Conservation (phyloP, 495 filamentous ascomycete genomes). For the Aspergillus campestris region DNA sequence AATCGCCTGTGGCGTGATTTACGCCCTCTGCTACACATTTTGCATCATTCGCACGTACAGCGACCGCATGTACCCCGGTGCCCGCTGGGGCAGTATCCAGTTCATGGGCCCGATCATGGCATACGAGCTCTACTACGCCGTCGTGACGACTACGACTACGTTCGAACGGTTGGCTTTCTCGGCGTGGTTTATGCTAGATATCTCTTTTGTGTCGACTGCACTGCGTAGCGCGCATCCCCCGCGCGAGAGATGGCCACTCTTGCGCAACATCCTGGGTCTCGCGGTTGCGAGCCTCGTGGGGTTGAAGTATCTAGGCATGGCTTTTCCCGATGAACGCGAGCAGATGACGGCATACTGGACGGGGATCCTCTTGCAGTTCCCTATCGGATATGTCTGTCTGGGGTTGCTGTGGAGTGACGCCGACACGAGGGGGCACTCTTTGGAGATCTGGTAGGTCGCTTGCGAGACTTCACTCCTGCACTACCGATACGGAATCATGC, state of each 20-base stretch:
- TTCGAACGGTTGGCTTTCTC: slow-evolving; percentile 7
- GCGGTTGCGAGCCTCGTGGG: background rate
- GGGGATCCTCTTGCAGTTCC: slow-evolving; percentile 11
- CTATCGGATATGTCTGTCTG: slow-evolving; percentile 12
- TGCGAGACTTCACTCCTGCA: background rate
- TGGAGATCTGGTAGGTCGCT: slow-evolving; percentile 13
- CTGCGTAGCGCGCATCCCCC: slow-evolving; percentile 3
- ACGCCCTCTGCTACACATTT: slow-evolving; percentile 11
- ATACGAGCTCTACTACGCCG: slow-evolving; percentile 14
- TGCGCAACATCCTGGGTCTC: slow-evolving; percentile 6
- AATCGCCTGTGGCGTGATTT: slow-evolving; percentile 13
- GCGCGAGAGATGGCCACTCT: background rate
- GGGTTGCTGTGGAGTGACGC: slow-evolving; percentile 2
- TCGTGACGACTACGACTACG: slow-evolving; percentile 7
- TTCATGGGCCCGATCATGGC: slow-evolving; percentile 12
- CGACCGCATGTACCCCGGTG: slow-evolving; percentile 7
- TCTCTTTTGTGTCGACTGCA: slow-evolving; percentile 5
- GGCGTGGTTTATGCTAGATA: slow-evolving; percentile 11
- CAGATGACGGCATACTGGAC: slow-evolving; percentile 16
- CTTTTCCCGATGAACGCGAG: slow-evolving; percentile 10
- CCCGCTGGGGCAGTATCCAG: slow-evolving; percentile 2
- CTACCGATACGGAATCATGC: background rate
- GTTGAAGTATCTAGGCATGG: background rate
- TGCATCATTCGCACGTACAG: slow-evolving; percentile 6
- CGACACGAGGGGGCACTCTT: slow-evolving; percentile 8